Base-by-base conservation (phyloP, 805 yeast genomes). In the Metschnikowia hibisci region DNA sequence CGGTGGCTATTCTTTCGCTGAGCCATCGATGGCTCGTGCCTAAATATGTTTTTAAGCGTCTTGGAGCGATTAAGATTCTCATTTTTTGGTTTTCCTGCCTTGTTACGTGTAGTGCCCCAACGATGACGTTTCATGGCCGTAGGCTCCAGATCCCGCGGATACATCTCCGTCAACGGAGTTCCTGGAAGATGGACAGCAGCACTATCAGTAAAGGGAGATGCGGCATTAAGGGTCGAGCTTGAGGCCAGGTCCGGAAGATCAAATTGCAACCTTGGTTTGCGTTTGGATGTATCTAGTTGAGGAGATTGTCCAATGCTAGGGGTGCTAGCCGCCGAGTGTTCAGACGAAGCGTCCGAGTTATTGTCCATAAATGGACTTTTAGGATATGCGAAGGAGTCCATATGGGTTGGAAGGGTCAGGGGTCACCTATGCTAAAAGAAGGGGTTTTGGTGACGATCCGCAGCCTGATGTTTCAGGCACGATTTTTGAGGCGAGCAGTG, bases 31-130 rank as follows among this genome's bases (percentile, higher is more conserved):
- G 55, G 30, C 12, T 46, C 46, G n/a, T 44, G 32, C 32, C 31
- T 34, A 29, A 69, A 55, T 27, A 69, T 51, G 8, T 77, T 73
- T 55, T 73, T 73, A 33, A 84, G 59, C 0, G 91, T 82, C 55
- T 73, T 82, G 13, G 81, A 75, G 51, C 90, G 67, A 6, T 74
- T 74, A 11, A 78, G 66, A 34, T 64, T 62, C 43, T 67, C 71
- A 41, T 57, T 57, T 34, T 57, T 51, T 16, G 93, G 90, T 36
- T 74, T 72, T 7, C 95, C 95, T 48, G 79, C 75, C 45, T 79
- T 78, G 55, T 80, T 78, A 53, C 96, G 75, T 51, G 84, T 87
- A 3, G 97, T 90, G 45, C 96, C 96, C 96, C 95, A 87, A 64
- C 96, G 74, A 53, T 82, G 77, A 55, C 95, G 75, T 52, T 83